Percentiles rank a stretch among this genome's conserved stretches.
Conservation (phyloP, 2,329 filamentous ascomycete genomes). For the Metarhizium robertsii region DNA sequence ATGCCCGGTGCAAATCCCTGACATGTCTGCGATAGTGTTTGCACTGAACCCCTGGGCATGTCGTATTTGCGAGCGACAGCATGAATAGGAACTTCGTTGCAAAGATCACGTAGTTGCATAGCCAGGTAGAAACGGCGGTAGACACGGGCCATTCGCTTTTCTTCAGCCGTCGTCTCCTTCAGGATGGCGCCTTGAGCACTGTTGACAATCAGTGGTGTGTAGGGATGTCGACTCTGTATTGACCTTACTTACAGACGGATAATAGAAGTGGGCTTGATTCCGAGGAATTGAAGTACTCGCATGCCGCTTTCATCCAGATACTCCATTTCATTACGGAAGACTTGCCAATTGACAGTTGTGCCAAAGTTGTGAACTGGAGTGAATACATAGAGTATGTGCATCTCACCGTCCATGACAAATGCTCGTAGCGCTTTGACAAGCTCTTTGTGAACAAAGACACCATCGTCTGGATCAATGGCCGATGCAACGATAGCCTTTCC, state of each 20-base stretch:
- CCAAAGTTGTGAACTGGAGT: conserved; percentile 57
- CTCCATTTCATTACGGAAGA: conserved; percentile 64
- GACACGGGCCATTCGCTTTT: conserved; percentile 51
- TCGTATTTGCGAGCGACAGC: conserved; percentile 61
- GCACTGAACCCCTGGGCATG: conserved; percentile 59
- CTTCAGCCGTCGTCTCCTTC: conserved; percentile 51
- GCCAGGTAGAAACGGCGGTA: conserved; percentile 68
- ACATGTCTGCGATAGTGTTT: conserved; percentile 64
- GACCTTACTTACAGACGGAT: conserved; percentile 49
- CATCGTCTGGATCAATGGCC: conserved; percentile 64
- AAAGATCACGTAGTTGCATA: conserved; percentile 68
- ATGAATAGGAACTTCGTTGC: conserved; percentile 66
- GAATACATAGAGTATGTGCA: conserved; percentile 71
- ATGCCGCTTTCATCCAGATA: conserved; percentile 60
- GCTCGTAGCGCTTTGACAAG: conserved; percentile 56
- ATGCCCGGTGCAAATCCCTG: conserved; percentile 72
- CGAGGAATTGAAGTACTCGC: conserved; percentile 58
- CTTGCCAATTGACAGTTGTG: conserved; percentile 58
- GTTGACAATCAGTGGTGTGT: conserved; percentile 9
- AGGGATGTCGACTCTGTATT: background rate
- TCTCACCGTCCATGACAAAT: conserved; percentile 73
- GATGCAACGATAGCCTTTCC: conserved; percentile 65
- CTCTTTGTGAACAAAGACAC: conserved; percentile 63
- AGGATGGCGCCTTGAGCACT: conserved; percentile 60
- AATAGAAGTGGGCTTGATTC: conserved; percentile 57